Base-by-base conservation (phyloP, 306 rosid species). In the Fagus sylvatica region DNA sequence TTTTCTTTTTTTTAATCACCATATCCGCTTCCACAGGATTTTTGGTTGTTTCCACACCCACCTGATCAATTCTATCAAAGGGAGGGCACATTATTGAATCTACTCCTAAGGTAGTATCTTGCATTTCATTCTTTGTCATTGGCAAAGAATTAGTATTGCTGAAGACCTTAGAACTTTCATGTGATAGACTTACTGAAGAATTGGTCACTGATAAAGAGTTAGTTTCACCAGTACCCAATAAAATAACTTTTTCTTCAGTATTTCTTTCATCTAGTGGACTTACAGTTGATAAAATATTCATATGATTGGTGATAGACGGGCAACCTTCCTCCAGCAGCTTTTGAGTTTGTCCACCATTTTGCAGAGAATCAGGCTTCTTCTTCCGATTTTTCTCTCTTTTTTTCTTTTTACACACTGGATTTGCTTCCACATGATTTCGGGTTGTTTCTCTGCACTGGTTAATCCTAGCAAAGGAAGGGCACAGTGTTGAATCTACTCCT, bases 321-420 rank as follows among this genome's bases (percentile, higher is more conserved):
- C 53, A 67, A 61, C 55, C 73, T 30, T 76, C 74, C 76, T 69
- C 84, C 40, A 76, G 72, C 61, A 76, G 73, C 57, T 74, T 73
- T 69, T 43, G 69, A 78, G 72, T 73, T 60, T 40, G 36, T 51
- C 59, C 72, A 16, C 57, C 30, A 3, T 72, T 72, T 78, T 76
- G 74, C 53, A n/a, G 57, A 32, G 70, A 33, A 55, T 15, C 15
- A 34, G 64, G 43, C 51, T 76, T 62, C 85, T 78, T 88, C 69
- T 7, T 66, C 79, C 82, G 49, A 46, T 33, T 73, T 74, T 55
- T 78, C 12, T 37, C 62, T 51, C 74, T 73, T 69, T 40, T 76
- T 74, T 76, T 76, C 72, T 79, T 69, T 76, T 55, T 73, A 69
- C 53, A 37, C 37, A 72, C 78, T 40, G 48, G 56, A 69, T 41